Evolutionary conservation across 106 monocot genomes (phyloP).

Genomic region (Platanthera zijinensis): DNA sequence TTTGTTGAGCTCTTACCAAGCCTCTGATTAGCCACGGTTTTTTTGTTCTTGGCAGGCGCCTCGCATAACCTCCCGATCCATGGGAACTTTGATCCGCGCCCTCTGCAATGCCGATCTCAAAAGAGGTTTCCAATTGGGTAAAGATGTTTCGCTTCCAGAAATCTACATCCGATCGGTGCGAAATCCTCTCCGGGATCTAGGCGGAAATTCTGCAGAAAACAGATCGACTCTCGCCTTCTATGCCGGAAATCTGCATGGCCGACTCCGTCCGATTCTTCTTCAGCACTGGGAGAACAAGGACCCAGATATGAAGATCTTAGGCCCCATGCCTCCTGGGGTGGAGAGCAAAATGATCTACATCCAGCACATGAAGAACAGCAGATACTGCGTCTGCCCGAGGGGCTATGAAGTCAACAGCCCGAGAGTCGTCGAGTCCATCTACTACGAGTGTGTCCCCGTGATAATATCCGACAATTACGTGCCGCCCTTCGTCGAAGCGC

Average conservation of each 20-base stretch:
- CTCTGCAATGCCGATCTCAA: slow-evolving; percentile 40
- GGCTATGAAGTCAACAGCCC: slow-evolving; percentile 70
- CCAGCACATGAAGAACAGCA: slow-evolving; percentile 56
- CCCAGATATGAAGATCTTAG: slow-evolving; percentile 60
- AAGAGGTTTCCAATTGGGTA: slow-evolving; percentile 34
- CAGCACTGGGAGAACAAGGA: slow-evolving; percentile 60
- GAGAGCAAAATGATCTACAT: slow-evolving; percentile 33
- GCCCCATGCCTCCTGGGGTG: slow-evolving; percentile 25
- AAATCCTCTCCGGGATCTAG: slow-evolving; percentile 35
- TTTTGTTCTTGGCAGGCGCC: slow-evolving; percentile 31
- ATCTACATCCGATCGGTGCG: slow-evolving; percentile 24
- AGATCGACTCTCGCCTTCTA: slow-evolving; percentile 55
- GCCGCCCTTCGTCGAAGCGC: slow-evolving; percentile 60
- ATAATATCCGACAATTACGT: slow-evolving; percentile 67
- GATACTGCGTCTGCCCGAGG: slow-evolving; percentile 66
- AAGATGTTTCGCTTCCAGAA: slow-evolving; percentile 53
- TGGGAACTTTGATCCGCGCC: slow-evolving; percentile 35
- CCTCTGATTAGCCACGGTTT: background rate
- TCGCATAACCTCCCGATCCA: slow-evolving; percentile 26
- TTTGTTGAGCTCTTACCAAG: background rate
- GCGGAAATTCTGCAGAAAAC: slow-evolving; percentile 27
- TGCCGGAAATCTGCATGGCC: slow-evolving; percentile 67
- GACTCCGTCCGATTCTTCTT: slow-evolving; percentile 41
- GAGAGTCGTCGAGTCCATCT: slow-evolving; percentile 49
- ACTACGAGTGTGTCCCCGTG: slow-evolving; percentile 70